Evolutionary conservation across 495 filamentous ascomycete genomes (phyloP), one percentile per base, ranked within the genome.

Genomic region (Hypoxylon intermedium): DNA sequence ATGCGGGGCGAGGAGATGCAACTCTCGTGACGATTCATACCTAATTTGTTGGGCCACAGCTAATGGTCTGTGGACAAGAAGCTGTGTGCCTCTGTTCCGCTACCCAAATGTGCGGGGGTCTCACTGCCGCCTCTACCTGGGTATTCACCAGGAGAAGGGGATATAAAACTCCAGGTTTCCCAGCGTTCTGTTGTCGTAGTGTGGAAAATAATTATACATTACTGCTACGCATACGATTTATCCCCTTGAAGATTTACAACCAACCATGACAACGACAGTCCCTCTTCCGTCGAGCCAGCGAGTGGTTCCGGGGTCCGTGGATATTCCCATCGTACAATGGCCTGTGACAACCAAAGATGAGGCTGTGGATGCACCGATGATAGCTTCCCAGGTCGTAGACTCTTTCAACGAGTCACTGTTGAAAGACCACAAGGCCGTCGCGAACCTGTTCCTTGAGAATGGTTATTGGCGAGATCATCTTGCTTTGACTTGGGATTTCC

Each of bases 391-490:
- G 11, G 59, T 82, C 45, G 63, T 85, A 38, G 51, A 70, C 1
- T 55, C 72, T 9, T 72, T 89, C 46, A 89, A 87, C 55, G 45
- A 69, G 3, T 68, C 70, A 2, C 68, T 88, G 5, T 56, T 63
- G 2, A 67, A 66, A 9, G 73, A 85, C 45, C 62, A 71, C 13
- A 65, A 66, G 2, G 62, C 64, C 2, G 30, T 77, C 18, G 67
- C 73, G 3, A 47, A 60, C 4, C 73, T 88, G 4, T 88, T 89
- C 63, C 69, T 84, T 12, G 67, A 75, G 3, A 76, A 82, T 33
- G 79, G 80, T 6, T 90, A 83, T 73, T 88, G 86, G 85, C 77
- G 85, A 5, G 86, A 88, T 49, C 83, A 86, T 60, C 75, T 87
- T 1, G 81, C 75, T 6, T 52, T 88, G 7, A 79, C 82, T 21